Conservation (phyloP, 306 rosid species). For the Benincasa hispida region DNA sequence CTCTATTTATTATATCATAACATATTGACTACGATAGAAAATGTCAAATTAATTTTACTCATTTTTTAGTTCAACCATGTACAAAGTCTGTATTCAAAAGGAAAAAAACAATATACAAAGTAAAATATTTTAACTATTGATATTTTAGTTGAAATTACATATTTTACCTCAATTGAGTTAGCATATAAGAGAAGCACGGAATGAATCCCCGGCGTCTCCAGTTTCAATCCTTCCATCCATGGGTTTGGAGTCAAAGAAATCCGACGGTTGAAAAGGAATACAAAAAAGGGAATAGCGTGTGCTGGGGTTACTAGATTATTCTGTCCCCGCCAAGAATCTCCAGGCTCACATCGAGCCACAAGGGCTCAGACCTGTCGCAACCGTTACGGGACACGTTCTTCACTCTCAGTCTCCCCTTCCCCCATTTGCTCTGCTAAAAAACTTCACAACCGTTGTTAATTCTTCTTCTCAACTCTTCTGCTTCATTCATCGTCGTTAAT, state of each 20-base stretch:
- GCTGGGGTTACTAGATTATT: not conserved
- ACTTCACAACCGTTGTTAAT: not conserved
- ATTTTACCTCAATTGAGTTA: no score
- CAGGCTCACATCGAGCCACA: slow-evolving; percentile 2
- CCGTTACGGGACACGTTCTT: not conserved
- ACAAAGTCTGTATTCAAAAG: no score
- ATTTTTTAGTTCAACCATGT: no score
- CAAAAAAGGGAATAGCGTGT: not conserved
- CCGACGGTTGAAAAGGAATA: not conserved
- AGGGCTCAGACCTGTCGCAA: not conserved
- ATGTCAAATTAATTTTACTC: no score
- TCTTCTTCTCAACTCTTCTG: not conserved
- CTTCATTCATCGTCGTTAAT: not conserved
- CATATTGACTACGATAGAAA: no score
- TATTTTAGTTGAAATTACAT: no score
- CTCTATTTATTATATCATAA: no score
- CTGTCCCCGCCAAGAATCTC: not conserved
- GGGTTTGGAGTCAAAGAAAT: not conserved
- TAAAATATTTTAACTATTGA: no score
- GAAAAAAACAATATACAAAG: no score
- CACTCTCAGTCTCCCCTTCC: not conserved
- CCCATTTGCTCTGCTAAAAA: not conserved
- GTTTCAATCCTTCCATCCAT: not conserved
- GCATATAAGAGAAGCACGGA: no score
- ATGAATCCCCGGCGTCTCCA: no score